Evolutionary conservation across 1,284 basidiomycete species (phyloP), one percentile per base, ranked within the genome.

Genomic region (Puccinia brachypodii): DNA sequence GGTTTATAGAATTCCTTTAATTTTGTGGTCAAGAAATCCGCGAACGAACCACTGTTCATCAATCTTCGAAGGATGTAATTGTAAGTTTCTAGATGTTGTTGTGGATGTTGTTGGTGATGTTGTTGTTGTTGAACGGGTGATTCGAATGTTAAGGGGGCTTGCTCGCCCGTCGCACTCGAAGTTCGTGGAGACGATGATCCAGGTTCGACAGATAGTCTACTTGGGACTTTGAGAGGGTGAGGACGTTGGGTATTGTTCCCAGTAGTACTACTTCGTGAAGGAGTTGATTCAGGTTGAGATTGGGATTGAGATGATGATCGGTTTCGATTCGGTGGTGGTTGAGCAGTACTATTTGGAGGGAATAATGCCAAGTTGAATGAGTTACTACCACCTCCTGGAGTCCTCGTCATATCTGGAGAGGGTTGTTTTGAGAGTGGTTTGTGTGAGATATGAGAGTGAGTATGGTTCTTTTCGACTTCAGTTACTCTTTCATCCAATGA

Each of bases 241-340:
- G 68, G 68, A 11, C 38, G 60, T 38, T 28, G 64, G 6, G 9
- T 31, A 66, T 36, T 9, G 22, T 3, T 66, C 16, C 4, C 8
- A 19, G 11, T 40, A 66, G 64, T 38, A 6, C 11, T 28, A n/a
- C 31, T 62, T 28, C 33, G 25, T 36, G 7, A 14, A 9, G 31
- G 31, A 36, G 62, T 47, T 42, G 38, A 38, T 38, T 66, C 38
- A 36, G 40, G 1, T 47, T 47, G 40, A 50, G 42, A 28, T 11
- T 50, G 47, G 47, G 47, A 50, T 50, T 71, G 68, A n/a, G 66
- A 69, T 36, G 60, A 36, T 14, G 60, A 62, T 62, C 60, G 66
- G 38, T 40, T 38, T 28, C 68, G 40, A n/a, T 3, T 36, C 25
- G 62, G 9, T 11, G 22, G 22, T 8, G 31, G 28, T 42, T 44